Evolutionary conservation across 768 basidiomycete species (phyloP).

Genomic region (Amanita subjunquillea): DNA sequence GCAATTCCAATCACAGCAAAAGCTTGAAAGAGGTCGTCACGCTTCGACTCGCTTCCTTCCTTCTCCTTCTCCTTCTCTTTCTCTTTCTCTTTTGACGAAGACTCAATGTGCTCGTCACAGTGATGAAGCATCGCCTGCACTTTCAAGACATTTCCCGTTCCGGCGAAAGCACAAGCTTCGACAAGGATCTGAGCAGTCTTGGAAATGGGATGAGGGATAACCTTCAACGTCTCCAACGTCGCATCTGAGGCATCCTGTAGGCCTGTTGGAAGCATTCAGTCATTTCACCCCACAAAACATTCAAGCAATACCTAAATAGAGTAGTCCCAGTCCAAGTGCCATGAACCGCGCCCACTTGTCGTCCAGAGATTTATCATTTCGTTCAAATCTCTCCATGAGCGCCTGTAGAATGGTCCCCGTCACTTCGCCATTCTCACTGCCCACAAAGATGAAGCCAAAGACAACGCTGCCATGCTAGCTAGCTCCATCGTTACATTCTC

Average conservation of each 20-base stretch:
- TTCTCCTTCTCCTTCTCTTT: slow-evolving; percentile 53
- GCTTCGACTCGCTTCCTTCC: slow-evolving; percentile 39
- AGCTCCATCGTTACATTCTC: slow-evolving; percentile 84
- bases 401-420: slow-evolving; percentile 84
- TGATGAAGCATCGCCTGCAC: slow-evolving; percentile 88
- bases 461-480: slow-evolving; percentile 72
- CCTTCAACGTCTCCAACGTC: slow-evolving; percentile 86
- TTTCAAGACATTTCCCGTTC: slow-evolving; percentile 90
- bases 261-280: slow-evolving; percentile 33
- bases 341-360: slow-evolving; percentile 95
- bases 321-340: slow-evolving; percentile 77
- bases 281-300: background rate
- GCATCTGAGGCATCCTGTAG: slow-evolving; percentile 90
- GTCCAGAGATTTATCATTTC: slow-evolving; percentile 61
- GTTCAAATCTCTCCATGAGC: slow-evolving; percentile 67
- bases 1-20: slow-evolving; percentile 93
- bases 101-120: slow-evolving; percentile 84
- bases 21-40: slow-evolving; percentile 80
- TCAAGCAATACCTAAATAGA: slow-evolving; percentile 69
- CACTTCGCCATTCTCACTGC: slow-evolving; percentile 90
- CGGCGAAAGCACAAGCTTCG: slow-evolving; percentile 90
- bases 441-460: slow-evolving; percentile 95
- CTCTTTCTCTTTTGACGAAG: slow-evolving; percentile 33
- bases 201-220: slow-evolving; percentile 86
- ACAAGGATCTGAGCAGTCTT: slow-evolving; percentile 88